Evolutionary conservation across 345 rosid genomes (phyloP).

Genomic region (Populus deltoides): DNA sequence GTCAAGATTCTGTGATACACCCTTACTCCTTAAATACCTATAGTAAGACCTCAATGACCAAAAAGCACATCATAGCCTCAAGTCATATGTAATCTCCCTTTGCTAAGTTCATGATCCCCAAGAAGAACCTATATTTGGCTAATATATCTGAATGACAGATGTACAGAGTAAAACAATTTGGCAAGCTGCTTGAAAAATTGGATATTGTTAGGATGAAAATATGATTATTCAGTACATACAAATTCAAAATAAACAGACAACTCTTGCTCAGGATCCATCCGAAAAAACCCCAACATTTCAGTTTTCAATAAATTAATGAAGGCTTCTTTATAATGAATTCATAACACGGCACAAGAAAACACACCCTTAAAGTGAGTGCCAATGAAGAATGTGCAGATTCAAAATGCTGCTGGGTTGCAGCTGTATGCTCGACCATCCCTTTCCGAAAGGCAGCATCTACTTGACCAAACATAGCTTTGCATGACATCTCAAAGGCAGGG

Average conservation of each 20-base stretch:
- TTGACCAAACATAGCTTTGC: conserved; percentile 90
- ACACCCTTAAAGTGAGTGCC: conserved; percentile 70
- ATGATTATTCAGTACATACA: not conserved
- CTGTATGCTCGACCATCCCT: conserved; percentile 74
- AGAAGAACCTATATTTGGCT: not conserved
- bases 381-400: conserved; percentile 69
- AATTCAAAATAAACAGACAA: not conserved
- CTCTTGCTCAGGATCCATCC: not conserved
- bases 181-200: not conserved
- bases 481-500: conserved; percentile 91
- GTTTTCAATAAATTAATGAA: not conserved
- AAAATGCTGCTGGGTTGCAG: conserved; percentile 66
- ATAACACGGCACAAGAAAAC: conserved; percentile 9
- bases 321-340: not conserved
- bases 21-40: not conserved
- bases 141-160: not conserved
- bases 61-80: not conserved
- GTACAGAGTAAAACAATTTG: not conserved
- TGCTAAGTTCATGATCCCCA: not conserved
- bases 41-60: not conserved
- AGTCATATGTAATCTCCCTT: not conserved
- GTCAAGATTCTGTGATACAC: not conserved
- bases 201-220: not conserved
- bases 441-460: conserved; percentile 75
- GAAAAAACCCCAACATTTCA: not conserved